Percentiles rank a stretch among this genome's conserved stretches.
Evolutionary conservation across 352 stramenopile genomes (phyloP).

Genomic region (Phytopythium ostracodes): DNA sequence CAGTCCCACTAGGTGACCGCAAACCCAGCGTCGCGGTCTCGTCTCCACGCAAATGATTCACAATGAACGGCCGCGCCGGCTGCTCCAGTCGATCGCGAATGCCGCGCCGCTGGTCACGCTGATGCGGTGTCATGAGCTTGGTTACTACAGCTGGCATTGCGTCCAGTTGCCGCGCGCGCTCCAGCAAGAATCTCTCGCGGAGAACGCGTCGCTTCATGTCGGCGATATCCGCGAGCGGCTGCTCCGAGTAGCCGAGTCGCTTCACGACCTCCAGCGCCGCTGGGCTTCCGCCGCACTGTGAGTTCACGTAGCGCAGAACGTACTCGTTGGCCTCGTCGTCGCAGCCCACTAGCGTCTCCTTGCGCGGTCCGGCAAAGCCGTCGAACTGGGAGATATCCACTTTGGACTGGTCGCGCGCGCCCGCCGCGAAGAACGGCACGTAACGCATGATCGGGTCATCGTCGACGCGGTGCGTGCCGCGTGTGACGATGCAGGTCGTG

Average conservation of each 20-base stretch:
- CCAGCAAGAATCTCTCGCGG: conserved; percentile 11
- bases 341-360: conserved; percentile 39
- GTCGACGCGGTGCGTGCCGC: conserved; percentile 48
- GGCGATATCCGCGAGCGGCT: conserved; percentile 60
- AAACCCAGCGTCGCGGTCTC: conserved; percentile 10
- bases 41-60: conserved; percentile 21
- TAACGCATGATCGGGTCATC: conserved; percentile 84
- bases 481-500: conserved; percentile 58
- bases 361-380: conserved; percentile 23
- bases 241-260: conserved; percentile 34
- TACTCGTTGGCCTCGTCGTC: conserved; percentile 70
- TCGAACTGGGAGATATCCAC: conserved; percentile 26
- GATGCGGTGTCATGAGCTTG: neutral
- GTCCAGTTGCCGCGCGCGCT: neutral
- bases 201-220: conserved; percentile 36
- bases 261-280: conserved; percentile 47
- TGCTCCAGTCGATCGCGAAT: conserved; percentile 26
- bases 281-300: conserved; percentile 22
- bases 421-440: conserved; percentile 46
- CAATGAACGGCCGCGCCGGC: conserved; percentile 19
- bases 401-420: conserved; percentile 20
- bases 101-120: conserved; percentile 13
- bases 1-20: neutral
- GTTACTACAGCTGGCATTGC: neutral
- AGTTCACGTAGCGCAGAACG: conserved; percentile 56